Evolutionary conservation across 306 rosid species (phyloP).

Genomic region (Quercus dentata): DNA sequence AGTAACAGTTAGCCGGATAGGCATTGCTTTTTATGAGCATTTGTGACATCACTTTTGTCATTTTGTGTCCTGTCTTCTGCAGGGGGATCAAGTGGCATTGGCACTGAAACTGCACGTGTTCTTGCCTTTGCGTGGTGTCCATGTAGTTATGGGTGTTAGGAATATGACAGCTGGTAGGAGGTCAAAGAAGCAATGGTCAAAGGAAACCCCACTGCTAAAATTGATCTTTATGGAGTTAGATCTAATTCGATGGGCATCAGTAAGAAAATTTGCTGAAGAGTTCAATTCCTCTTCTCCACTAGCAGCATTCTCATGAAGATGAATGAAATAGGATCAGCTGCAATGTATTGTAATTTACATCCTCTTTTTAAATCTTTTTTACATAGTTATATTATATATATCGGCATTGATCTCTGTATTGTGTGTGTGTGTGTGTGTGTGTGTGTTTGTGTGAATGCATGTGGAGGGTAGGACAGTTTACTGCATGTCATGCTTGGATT

Average conservation of each 20-base stretch:
- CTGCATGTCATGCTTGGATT: too few relatives aligned
- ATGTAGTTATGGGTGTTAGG: conserved; percentile 79
- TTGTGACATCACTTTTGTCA: too few relatives aligned
- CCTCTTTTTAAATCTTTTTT: too few relatives aligned
- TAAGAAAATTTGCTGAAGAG: conserved; percentile 62
- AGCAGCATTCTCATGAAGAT: conserved; percentile 79
- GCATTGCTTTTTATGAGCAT: too few relatives aligned
- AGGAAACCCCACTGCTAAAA: conserved; percentile 65
- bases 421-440: too few relatives aligned
- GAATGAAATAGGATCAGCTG: background rate
- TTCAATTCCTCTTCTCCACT: conserved; percentile 53
- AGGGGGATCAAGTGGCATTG: conserved; percentile 91
- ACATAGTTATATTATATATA: too few relatives aligned
- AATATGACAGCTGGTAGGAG: conserved; percentile 48
- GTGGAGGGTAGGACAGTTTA: too few relatives aligned
- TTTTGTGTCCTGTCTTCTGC: conserved; percentile 1
- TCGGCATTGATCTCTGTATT: too few relatives aligned
- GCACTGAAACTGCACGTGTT: conserved; percentile 72
- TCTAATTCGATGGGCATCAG: conserved; percentile 60
- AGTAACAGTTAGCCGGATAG: too few relatives aligned
- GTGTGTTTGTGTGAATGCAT: too few relatives aligned
- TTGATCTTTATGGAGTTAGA: conserved; percentile 81
- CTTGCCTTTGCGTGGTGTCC: conserved; percentile 84
- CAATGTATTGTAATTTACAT: background rate
- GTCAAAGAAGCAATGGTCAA: conserved; percentile 55